Conservation (phyloP, 73 alveolate species). For the Stentor coeruleus region DNA sequence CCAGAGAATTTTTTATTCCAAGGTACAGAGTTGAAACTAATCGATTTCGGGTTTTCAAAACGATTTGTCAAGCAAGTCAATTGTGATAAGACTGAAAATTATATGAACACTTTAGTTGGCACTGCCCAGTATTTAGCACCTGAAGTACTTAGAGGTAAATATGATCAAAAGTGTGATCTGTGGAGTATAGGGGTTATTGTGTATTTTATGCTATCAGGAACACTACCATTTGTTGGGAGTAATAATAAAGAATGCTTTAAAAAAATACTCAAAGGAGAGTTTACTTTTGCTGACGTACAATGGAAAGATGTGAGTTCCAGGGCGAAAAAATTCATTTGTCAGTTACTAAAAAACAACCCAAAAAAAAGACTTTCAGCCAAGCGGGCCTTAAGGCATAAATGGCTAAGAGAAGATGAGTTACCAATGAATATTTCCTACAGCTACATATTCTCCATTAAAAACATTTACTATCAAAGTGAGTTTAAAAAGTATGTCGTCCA, state of each 20-base stretch:
- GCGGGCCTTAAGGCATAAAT: not conserved
- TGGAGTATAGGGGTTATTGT: slow-evolving; percentile 13
- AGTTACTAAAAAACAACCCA: not conserved
- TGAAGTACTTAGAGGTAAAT: slow-evolving; percentile 5
- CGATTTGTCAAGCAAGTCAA: not conserved
- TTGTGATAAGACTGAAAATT: not conserved
- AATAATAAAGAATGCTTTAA: slow-evolving; percentile 7
- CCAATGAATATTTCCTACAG: not conserved
- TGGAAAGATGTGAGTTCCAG: not conserved
- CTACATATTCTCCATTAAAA: not conserved
- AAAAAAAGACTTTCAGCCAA: slow-evolving; percentile 6
- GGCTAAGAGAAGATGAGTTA: not conserved
- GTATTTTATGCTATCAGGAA: slow-evolving; percentile 24
- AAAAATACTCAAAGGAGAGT: slow-evolving; percentile 11
- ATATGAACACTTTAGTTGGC: not conserved
- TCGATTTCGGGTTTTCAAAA: slow-evolving; percentile 15
- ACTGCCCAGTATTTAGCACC: slow-evolving; percentile 10
- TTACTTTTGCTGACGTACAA: not conserved
- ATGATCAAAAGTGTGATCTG: not conserved
- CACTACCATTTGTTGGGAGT: slow-evolving; percentile 5
- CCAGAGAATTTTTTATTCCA: slow-evolving; percentile 18
- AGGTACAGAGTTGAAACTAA: not conserved
- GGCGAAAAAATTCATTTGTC: not conserved
- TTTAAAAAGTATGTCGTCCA: not conserved
- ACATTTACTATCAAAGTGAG: not conserved